Base-by-base conservation (phyloP, 305 asterid species). In the Solanum hybrid region DNA sequence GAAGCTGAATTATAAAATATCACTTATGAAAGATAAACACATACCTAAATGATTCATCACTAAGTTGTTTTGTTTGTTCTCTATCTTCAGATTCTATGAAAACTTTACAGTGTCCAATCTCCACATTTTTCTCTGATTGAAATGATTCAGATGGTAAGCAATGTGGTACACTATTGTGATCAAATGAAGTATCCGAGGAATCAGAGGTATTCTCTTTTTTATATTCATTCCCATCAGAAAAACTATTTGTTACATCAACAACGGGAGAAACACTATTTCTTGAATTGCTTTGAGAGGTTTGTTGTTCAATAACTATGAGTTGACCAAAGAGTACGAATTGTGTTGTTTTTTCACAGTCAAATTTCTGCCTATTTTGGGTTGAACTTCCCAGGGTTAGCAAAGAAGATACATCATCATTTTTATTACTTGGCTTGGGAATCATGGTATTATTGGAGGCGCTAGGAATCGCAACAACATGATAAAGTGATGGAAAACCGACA, bases 381-480 rank as follows among this genome's bases (percentile, higher is more conserved):
- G 88, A 78, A 40, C 77, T 87, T 64, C 91, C 97, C 10, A 95
- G 93, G 9, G 94, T 92, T 18, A 95, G 88, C 57, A 79, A 57
- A 80, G 88, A 87, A 78, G 88, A 87, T 29, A 67, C 13, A 87
- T 67, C 67, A 4, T 87, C 67, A 4, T 14, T 78, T 61, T 3
- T 87, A 61, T 2, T 87, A 61, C 73, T 75, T 39, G 92, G 90
- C 89, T 90, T 89, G 74, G 95, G 90, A 82, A 80, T n/a, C 76
- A 77, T 37, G 40, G 91, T 39, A 39, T 39, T 46, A 74, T 39
- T 87, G 34, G 89, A 64, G 79, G 79, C 5, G 11, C 3, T 82
- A 11, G 82, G 76, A 42, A 13, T 34, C 64, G 82, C 57, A 86
- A 20, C 37, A 28, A 40, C 61, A 7, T 7, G 81, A 26, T 90